Percentiles rank a stretch among this genome's conserved stretches.
These are phyloP conservation scores for Myxozyma lipomycoides DNA, from an alignment of 805 yeast genomes.

Conservation along the genomic window DNA sequence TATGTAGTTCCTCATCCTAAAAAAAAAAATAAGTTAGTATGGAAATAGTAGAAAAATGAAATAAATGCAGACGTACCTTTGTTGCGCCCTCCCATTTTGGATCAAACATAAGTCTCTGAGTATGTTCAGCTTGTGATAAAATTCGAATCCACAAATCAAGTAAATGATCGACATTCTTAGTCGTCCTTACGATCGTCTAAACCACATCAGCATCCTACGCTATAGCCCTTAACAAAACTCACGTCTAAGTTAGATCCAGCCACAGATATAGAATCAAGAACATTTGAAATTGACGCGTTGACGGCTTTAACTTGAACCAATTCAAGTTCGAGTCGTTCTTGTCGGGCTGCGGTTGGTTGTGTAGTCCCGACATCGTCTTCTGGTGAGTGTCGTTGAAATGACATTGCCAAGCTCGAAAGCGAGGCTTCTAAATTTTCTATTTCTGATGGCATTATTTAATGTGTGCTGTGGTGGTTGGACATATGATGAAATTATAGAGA, in stretches of 20 bases:
- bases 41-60: background rate
- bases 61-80: constrained; percentile 14
- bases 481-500: background rate
- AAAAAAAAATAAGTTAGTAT: background rate
- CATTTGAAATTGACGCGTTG: constrained; percentile 17
- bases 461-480: background rate
- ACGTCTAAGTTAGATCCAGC: constrained; percentile 25
- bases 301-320: constrained; percentile 19
- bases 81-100: constrained; percentile 35
- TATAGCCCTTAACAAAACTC: background rate
- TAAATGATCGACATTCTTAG: constrained; percentile 32
- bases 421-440: constrained; percentile 10
- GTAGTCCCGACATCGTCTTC: background rate
- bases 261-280: constrained; percentile 13
- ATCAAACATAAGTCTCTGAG: constrained; percentile 30
- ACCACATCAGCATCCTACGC: background rate
- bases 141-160: constrained; percentile 35
- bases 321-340: constrained; percentile 17
- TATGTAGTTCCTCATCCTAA: constrained; percentile 30
- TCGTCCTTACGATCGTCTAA: constrained; percentile 25
- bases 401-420: constrained; percentile 13
- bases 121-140: constrained; percentile 36
- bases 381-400: constrained; percentile 1
- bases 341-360: background rate
- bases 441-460: constrained; percentile 9